Evolutionary conservation across 768 basidiomycete species (phyloP), one percentile per base, ranked within the genome.

Genomic region (Kwoniella bestiolae): DNA sequence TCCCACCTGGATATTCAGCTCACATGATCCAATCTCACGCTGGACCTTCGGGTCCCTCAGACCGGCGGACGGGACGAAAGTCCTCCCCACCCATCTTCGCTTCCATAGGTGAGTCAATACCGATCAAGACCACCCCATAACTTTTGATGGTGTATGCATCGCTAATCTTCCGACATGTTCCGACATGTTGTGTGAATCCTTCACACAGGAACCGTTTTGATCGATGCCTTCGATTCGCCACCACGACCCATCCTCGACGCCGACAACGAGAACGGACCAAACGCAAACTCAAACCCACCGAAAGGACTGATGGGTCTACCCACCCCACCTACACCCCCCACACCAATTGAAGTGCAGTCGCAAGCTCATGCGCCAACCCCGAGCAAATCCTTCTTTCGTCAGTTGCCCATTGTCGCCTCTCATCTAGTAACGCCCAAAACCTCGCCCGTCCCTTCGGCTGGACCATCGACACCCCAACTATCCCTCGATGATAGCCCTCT

Each of bases 181-280:
- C n/a, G n/a, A n/a, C n/a, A n/a, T n/a, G n/a, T n/a, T n/a, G n/a
- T n/a, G n/a, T n/a, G n/a, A n/a, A n/a, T n/a, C n/a, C n/a, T n/a
- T n/a, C n/a, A n/a, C n/a, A n/a, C n/a, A 76, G 75, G 75, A 12
- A 72, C 75, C 3, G 71, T 74, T 56, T 45, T 76, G 44, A 73
- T 76, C 41, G 75, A 76, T 44, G 56, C 65, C 23, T 76, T 76
- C 56, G 75, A 76, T 31, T 41, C 51, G 14, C 65, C 70, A 14
- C 70, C 72, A 8, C 60, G 51, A 11, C 69, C 71, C 0, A 31
- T 49, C 21, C 18, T 61, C 29, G 61, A 64, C 25, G 41, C 8
- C 41, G 31, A 47, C n/a, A n/a, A n/a, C n/a, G n/a, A n/a, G n/a
- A n/a, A n/a, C n/a, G n/a, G n/a, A n/a, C n/a, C n/a, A n/a, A n/a